Evolutionary conservation across 768 basidiomycete genomes (phyloP).

Genomic region (Xanthoconium stramineum): DNA sequence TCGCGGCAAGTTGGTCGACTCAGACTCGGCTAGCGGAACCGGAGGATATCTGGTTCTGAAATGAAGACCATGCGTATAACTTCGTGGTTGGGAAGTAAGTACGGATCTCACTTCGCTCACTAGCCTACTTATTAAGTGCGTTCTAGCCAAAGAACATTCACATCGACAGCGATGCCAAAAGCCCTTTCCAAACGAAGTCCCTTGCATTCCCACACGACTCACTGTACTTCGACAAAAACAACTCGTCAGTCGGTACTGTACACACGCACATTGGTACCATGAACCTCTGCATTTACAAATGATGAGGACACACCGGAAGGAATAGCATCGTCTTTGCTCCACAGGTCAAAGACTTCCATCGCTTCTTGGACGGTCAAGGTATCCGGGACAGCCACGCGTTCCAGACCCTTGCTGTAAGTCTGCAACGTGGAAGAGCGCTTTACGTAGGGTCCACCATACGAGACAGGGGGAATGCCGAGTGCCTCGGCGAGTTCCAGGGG

Average conservation of each 20-base stretch:
- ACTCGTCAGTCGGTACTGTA: constrained; percentile 54
- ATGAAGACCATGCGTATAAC: too few relatives aligned
- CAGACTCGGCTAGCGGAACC: too few relatives aligned
- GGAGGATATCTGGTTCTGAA: too few relatives aligned
- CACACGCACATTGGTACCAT: background rate
- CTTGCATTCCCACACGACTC: constrained; percentile 77
- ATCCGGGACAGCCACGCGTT: constrained; percentile 51
- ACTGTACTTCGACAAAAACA: constrained; percentile 75
- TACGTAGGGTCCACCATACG: constrained; percentile 51
- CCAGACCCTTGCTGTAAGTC: constrained; percentile 54
- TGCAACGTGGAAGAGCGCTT: constrained; percentile 48
- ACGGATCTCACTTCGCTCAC: background rate
- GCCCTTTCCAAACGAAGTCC: constrained; percentile 71
- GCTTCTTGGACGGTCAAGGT: constrained; percentile 66
- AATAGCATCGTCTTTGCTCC: constrained; percentile 61
- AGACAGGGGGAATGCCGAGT: constrained; percentile 44
- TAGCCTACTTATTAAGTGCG: background rate
- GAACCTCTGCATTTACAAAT: background rate
- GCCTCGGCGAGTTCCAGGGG: constrained; percentile 65
- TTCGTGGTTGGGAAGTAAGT: too few relatives aligned
- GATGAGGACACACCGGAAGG: constrained; percentile 40
- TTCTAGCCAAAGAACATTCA: constrained; percentile 6
- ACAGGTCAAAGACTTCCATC: constrained; percentile 69
- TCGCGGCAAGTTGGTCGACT: too few relatives aligned
- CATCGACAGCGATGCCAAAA: constrained; percentile 36